phyloP scores from a whole-genome alignment of 179 eudicot genomes.

The Silene noctiflora region DNA sequence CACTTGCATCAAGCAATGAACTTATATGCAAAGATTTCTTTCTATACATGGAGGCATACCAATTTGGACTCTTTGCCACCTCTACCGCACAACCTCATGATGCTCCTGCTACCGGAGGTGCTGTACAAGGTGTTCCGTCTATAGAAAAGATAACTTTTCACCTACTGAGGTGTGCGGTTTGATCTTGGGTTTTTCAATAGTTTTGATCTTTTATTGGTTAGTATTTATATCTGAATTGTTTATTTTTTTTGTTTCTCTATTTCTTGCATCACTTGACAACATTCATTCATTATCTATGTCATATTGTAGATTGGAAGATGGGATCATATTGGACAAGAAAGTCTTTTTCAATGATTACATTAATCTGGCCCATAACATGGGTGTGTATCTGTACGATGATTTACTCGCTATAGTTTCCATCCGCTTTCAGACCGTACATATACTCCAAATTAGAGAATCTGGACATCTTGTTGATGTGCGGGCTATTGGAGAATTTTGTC shows the following conservation, averaged over 20 bases:
- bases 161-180: slow-evolving; percentile 66
- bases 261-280: slow-evolving; percentile 7
- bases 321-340: slow-evolving; percentile 78
- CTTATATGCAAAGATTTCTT: slow-evolving; percentile 93
- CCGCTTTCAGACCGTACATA: slow-evolving; percentile 87
- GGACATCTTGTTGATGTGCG: slow-evolving; percentile 87
- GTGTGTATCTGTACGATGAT: slow-evolving; percentile 88
- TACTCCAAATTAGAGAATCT: slow-evolving; percentile 89
- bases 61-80: slow-evolving; percentile 89
- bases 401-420: slow-evolving; percentile 88
- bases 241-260: neutral
- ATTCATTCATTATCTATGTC: slow-evolving; percentile 17
- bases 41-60: slow-evolving; percentile 66
- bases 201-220: slow-evolving; percentile 34
- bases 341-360: slow-evolving; percentile 82
- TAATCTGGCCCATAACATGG: slow-evolving; percentile 73
- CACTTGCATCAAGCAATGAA: slow-evolving; percentile 77
- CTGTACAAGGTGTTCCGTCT: slow-evolving; percentile 81
- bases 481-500: slow-evolving; percentile 85
- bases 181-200: slow-evolving; percentile 32
- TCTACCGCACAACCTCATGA: slow-evolving; percentile 87
- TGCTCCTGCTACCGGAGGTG: slow-evolving; percentile 74
- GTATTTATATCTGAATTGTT: slow-evolving; percentile 22
- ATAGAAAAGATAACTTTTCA: slow-evolving; percentile 88
- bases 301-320: slow-evolving; percentile 83